Conservation (phyloP, 2,329 filamentous ascomycete species). For the Neocucurbitaria cava region DNA sequence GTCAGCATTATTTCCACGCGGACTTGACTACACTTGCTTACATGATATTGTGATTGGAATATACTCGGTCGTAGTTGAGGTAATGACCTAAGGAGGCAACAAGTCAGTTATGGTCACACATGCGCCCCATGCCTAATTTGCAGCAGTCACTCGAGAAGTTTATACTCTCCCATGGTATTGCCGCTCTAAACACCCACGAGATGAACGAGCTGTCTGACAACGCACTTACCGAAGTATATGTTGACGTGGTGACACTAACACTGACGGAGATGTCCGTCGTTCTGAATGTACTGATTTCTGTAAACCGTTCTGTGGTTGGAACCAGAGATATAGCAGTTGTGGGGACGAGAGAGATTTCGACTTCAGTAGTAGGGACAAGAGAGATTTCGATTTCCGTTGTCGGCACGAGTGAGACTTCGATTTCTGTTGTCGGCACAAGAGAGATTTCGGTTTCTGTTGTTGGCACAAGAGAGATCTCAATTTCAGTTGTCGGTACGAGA, state of each 20-base stretch:
- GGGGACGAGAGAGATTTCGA: constrained; percentile 8
- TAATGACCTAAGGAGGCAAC: constrained; percentile 2
- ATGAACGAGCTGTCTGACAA: neutral
- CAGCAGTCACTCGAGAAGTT: neutral
- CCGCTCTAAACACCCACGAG: too few species aligned
- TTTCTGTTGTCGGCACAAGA: too few species aligned
- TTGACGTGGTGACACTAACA: constrained; percentile 24
- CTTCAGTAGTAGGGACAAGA: too few species aligned
- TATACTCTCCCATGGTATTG: too few species aligned
- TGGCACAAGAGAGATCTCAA: too few species aligned
- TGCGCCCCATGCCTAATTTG: neutral
- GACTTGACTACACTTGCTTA: neutral
- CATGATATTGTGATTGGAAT: constrained; percentile 5
- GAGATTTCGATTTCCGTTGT: constrained; percentile 22
- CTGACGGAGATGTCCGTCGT: constrained; percentile 21
- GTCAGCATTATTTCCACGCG: neutral
- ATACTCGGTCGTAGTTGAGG: constrained; percentile 6
- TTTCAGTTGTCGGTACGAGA: too few species aligned
- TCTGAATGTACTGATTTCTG: constrained; percentile 15
- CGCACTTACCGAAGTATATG: constrained; percentile 16
- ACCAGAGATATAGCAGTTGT: constrained; percentile 18
- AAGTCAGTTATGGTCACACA: neutral
- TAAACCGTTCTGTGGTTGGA: constrained; percentile 9
- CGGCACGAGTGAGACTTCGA: too few species aligned
- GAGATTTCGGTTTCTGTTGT: too few species aligned